Percentiles rank a stretch among this genome's conserved stretches.
phyloP scores from a whole-genome alignment of 768 basidiomycete species.

The Astraeus odoratus region DNA sequence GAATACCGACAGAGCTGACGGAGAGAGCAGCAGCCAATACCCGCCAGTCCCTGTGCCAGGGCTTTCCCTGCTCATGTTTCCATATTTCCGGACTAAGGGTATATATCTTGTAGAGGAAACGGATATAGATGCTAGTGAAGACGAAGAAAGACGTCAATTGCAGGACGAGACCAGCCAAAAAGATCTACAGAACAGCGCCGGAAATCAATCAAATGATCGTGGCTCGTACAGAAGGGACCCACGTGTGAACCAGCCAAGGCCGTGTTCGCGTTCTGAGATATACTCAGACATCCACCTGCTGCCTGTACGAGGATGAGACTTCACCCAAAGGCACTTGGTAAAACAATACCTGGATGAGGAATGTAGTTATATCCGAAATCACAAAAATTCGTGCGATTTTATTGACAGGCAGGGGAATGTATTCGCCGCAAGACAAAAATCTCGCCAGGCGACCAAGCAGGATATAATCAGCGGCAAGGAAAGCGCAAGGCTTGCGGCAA shows the following conservation, averaged over 20 bases:
- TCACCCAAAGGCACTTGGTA: neutral
- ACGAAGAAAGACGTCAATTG: constrained; percentile 47
- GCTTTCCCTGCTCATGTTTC: constrained; percentile 28
- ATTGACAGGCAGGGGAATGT: constrained; percentile 42
- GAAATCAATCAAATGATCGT: constrained; percentile 20
- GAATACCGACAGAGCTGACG: constrained; percentile 55
- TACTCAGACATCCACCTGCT: neutral
- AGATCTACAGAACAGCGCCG: constrained; percentile 40
- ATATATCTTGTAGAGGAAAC: constrained; percentile 45
- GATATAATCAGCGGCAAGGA: constrained; percentile 64
- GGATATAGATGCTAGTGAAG: constrained; percentile 40
- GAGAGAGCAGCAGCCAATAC: constrained; percentile 42
- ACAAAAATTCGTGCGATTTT: constrained; percentile 54
- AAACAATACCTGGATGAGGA: constrained; percentile 36
- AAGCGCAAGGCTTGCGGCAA: constrained; percentile 55
- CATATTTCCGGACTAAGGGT: constrained; percentile 35
- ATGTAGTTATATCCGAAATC: constrained; percentile 56
- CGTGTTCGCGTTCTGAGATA: constrained; percentile 19
- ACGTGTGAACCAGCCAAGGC: constrained; percentile 31
- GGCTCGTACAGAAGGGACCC: constrained; percentile 11
- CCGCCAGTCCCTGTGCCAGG: constrained; percentile 55
- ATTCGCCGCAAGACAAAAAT: constrained; percentile 38
- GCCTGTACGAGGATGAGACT: constrained; percentile 34
- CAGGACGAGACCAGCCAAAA: constrained; percentile 49
- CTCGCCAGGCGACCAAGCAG: constrained; percentile 55